These are phyloP conservation scores for Neohortaea acidophila DNA, from an alignment of 495 filamentous ascomycete genomes.

Conservation along the genomic window DNA sequence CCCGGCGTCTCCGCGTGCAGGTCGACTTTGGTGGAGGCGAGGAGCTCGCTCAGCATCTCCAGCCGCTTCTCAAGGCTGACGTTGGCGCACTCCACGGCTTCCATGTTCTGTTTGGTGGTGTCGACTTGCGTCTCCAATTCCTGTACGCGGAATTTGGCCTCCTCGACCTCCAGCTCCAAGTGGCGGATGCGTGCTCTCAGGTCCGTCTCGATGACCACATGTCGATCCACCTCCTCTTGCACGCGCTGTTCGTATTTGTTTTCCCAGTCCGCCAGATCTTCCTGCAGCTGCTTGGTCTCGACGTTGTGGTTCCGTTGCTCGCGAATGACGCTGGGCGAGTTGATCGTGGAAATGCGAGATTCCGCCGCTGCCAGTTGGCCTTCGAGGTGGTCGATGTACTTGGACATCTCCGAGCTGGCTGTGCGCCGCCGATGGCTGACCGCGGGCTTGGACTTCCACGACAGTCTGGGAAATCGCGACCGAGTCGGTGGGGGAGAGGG, in stretches of 20 bases:
- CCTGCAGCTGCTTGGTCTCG: constrained; percentile 12
- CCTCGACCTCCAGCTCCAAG: constrained; percentile 16
- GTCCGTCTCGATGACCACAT: constrained; percentile 6
- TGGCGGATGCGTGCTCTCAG: constrained; percentile 7
- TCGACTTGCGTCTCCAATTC: constrained; percentile 13
- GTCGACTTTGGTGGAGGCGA: constrained; percentile 18
- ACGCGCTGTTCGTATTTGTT: constrained; percentile 16
- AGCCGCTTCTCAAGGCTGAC: constrained; percentile 17
- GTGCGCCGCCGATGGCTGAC: constrained; percentile 5
- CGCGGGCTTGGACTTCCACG: constrained; percentile 4
- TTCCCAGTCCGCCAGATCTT: constrained; percentile 18
- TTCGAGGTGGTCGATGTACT: constrained; percentile 20
- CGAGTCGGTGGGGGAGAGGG: too few relatives aligned
- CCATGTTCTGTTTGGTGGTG: constrained; percentile 5
- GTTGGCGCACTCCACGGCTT: constrained; percentile 13
- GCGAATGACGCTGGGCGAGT: constrained; percentile 16
- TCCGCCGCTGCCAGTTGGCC: constrained; percentile 13
- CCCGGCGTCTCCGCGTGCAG: constrained; percentile 10
- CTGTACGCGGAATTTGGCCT: constrained; percentile 5
- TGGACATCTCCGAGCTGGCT: constrained; percentile 14
- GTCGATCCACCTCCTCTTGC: constrained; percentile 14
- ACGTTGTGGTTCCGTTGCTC: constrained; percentile 13
- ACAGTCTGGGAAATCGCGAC: too few relatives aligned
- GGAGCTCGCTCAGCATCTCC: constrained; percentile 16
- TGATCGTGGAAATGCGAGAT: constrained; percentile 11